A percentile compares a stretch with the other conserved stretches of the same genome.
These are phyloP conservation scores for Bruguiera hainesii DNA, from an alignment of 441 rosid genomes.

Conservation along the genomic window DNA sequence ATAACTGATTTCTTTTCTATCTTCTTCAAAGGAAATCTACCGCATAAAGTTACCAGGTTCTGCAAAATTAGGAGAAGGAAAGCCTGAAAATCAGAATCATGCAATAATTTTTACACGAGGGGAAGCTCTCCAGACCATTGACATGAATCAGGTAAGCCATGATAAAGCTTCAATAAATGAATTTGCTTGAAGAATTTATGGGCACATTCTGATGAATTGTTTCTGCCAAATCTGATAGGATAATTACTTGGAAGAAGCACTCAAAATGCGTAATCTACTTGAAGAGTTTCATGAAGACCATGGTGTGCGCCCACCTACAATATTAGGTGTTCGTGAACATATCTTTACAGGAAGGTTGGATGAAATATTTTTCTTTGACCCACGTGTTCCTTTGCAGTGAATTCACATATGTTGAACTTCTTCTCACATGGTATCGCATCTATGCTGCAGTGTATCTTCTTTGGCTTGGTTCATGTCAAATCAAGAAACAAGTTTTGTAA, in stretches of 20 bases:
- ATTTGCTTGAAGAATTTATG: background rate
- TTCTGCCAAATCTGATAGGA: constrained; percentile 41
- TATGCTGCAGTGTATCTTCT: constrained; percentile 78
- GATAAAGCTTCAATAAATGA: background rate
- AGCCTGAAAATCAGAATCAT: constrained; percentile 95
- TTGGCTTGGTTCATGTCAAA: constrained; percentile 98
- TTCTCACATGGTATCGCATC: constrained; percentile 22
- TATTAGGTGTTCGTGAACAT: constrained; percentile 95
- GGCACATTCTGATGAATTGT: constrained; percentile 6
- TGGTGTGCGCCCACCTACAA: constrained; percentile 87
- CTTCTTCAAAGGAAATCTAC: constrained; percentile 70
- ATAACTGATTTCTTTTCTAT: constrained; percentile 21
- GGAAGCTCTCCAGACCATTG: constrained; percentile 94
- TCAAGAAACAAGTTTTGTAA: constrained; percentile 93
- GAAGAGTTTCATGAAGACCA: constrained; percentile 96
- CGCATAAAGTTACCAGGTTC: constrained; percentile 85
- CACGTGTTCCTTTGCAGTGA: background rate
- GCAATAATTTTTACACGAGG: constrained; percentile 85
- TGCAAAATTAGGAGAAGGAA: constrained; percentile 92
- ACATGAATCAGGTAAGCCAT: constrained; percentile 83
- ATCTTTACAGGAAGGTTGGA: constrained; percentile 90
- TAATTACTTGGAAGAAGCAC: constrained; percentile 96
- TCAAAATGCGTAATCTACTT: constrained; percentile 91
- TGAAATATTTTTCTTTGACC: constrained; percentile 6
- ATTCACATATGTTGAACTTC: constrained; percentile 5